Conservation (phyloP, 345 rosid genomes). For the Eutrema yunnanense region DNA sequence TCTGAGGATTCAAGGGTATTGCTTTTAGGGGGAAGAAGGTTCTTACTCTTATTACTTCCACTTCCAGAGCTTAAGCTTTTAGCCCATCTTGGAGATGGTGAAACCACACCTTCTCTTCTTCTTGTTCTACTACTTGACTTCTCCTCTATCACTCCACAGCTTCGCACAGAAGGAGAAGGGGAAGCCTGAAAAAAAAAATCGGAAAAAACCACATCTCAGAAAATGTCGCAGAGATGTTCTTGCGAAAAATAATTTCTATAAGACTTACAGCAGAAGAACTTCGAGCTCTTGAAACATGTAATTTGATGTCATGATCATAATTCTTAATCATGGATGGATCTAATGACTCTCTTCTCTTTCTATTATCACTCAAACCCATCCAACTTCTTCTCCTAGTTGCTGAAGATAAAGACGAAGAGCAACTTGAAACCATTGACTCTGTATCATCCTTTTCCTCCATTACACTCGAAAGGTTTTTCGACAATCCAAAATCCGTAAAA, state of each 20-base stretch:
- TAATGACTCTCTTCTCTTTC: conserved; percentile 20
- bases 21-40: conserved; percentile 21
- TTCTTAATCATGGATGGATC: conserved; percentile 29
- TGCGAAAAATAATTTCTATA: neutral
- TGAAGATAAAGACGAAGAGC: conserved; percentile 15
- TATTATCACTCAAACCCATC: conserved; percentile 29
- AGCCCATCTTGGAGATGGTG: conserved; percentile 25
- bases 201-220: neutral
- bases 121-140: conserved; percentile 24
- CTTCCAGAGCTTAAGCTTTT: conserved; percentile 24
- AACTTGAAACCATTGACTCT: conserved; percentile 29
- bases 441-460: conserved; percentile 34
- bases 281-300: conserved; percentile 1
- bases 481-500: conserved; percentile 7
- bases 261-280: conserved; percentile 28
- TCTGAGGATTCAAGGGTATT: conserved; percentile 16
- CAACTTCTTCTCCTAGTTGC: conserved; percentile 45
- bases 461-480: conserved; percentile 17
- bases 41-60: conserved; percentile 17
- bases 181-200: conserved; percentile 29
- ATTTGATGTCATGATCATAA: conserved; percentile 25
- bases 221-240: neutral
- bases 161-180: conserved; percentile 11
- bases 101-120: conserved; percentile 27
- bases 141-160: conserved; percentile 30